These are phyloP conservation scores for Penicillium soppii DNA, from an alignment of 495 filamentous ascomycete species.

Conservation along the genomic window DNA sequence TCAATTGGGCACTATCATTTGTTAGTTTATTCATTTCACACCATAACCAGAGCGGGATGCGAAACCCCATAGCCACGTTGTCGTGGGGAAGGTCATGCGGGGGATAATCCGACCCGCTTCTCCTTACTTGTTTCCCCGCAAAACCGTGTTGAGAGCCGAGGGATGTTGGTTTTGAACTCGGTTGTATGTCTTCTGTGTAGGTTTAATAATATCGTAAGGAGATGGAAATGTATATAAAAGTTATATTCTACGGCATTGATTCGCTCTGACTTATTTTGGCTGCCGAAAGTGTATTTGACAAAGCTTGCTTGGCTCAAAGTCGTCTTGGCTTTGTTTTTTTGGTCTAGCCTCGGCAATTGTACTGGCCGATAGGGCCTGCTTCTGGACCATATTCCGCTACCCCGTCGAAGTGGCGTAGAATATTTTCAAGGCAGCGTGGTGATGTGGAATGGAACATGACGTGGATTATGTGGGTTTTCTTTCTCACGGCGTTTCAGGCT, in stretches of 20 bases:
- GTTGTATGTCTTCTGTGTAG: too few relatives aligned
- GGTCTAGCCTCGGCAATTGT: background rate
- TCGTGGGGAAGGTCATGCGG: background rate
- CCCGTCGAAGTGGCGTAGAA: too few relatives aligned
- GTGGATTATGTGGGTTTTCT: too few relatives aligned
- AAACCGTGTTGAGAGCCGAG: background rate
- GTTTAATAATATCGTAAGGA: too few relatives aligned
- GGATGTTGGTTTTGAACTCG: too few relatives aligned
- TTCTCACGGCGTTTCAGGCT: too few relatives aligned
- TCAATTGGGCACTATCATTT: background rate
- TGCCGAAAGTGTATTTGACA: background rate
- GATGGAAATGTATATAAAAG: background rate
- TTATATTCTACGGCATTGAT: background rate
- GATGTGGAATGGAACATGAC: too few relatives aligned
- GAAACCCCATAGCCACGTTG: background rate
- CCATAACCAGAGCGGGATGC: background rate
- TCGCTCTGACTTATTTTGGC: background rate
- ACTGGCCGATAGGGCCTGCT: background rate
- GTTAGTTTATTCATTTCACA: background rate
- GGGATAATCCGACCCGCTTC: background rate
- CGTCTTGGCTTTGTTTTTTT: background rate
- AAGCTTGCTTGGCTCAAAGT: constrained; percentile 3
- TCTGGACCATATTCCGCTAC: background rate
- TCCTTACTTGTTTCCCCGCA: background rate
- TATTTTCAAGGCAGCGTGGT: too few relatives aligned